Conservation (phyloP, 768 basidiomycete species). For the Auriculariales sp. region DNA sequence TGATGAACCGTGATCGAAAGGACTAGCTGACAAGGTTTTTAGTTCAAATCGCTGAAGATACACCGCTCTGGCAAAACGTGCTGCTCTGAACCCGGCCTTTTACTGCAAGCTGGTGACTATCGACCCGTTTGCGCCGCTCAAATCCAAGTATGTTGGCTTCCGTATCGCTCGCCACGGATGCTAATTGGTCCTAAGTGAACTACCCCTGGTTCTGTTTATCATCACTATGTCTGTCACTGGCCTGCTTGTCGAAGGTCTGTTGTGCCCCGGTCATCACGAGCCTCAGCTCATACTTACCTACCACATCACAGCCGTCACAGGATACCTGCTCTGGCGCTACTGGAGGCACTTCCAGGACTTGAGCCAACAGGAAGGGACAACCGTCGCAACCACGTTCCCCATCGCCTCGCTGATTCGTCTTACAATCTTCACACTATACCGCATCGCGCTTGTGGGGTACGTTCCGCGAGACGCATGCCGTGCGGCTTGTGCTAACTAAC, state of each 20-base stretch:
- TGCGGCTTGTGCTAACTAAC: not conserved
- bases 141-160: not conserved
- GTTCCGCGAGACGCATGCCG: not conserved
- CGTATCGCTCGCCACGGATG: not conserved
- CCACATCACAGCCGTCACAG: not conserved
- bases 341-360: not conserved
- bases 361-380: not conserved
- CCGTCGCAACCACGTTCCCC: not conserved
- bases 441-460: not conserved
- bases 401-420: not conserved
- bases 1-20: not conserved
- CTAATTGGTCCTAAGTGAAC: not conserved
- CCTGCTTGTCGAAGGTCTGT: not conserved
- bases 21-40: not conserved
- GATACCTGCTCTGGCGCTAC: not conserved
- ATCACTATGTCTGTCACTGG: not conserved
- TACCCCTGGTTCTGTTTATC: not conserved
- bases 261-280: not conserved
- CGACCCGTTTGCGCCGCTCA: not conserved
- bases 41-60: not conserved
- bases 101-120: not conserved
- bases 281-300: not conserved
- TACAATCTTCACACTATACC: not conserved
- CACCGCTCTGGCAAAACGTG: no score
- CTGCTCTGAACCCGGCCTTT: not conserved